Evolutionary conservation across 805 yeast genomes (phyloP).

Genomic region (Starmerella khaoyaiensis): DNA sequence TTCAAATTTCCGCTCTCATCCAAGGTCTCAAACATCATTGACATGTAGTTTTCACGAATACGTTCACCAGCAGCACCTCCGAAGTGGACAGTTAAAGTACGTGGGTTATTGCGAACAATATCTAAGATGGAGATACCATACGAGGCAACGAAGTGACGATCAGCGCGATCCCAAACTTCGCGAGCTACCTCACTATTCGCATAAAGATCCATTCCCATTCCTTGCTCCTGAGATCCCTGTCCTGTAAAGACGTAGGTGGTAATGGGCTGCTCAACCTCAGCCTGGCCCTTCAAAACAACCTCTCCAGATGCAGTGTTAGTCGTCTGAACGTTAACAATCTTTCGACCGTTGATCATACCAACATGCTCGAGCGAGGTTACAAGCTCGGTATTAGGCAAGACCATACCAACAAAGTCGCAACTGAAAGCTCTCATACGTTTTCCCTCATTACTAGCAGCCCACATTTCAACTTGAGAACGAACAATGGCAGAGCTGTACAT

Average conservation of each 20-base stretch:
- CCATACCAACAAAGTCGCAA: constrained; percentile 92
- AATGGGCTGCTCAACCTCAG: constrained; percentile 96
- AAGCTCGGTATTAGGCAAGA: constrained; percentile 83
- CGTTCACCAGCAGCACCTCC: constrained; percentile 97
- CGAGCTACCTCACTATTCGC: constrained; percentile 81
- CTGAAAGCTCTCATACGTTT: constrained; percentile 89
- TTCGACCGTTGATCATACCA: constrained; percentile 99
- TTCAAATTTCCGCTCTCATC: constrained; percentile 68
- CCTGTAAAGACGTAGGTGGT: constrained; percentile 97
- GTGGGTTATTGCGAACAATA: constrained; percentile 91
- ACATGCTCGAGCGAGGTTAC: constrained; percentile 82
- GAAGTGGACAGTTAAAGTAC: constrained; percentile 86
- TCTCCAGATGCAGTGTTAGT: constrained; percentile 71
- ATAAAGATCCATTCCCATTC: constrained; percentile 99
- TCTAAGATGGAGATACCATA: constrained; percentile 96
- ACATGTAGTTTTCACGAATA: constrained; percentile 85
- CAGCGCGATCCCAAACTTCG: constrained; percentile 97
- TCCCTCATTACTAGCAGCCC: constrained; percentile 97
- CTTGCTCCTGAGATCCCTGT: constrained; percentile 99
- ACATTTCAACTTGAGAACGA: constrained; percentile 87
- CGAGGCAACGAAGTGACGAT: constrained; percentile 75
- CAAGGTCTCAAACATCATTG: constrained; percentile 95
- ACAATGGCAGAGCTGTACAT: constrained; percentile 96
- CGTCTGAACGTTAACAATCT: constrained; percentile 85
- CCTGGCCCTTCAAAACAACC: constrained; percentile 77